Percentiles rank a stretch among this genome's conserved stretches.
These are phyloP conservation scores for Rhodotorula sphaerocarpa DNA, from an alignment of 768 basidiomycete species.

Conservation along the genomic window DNA sequence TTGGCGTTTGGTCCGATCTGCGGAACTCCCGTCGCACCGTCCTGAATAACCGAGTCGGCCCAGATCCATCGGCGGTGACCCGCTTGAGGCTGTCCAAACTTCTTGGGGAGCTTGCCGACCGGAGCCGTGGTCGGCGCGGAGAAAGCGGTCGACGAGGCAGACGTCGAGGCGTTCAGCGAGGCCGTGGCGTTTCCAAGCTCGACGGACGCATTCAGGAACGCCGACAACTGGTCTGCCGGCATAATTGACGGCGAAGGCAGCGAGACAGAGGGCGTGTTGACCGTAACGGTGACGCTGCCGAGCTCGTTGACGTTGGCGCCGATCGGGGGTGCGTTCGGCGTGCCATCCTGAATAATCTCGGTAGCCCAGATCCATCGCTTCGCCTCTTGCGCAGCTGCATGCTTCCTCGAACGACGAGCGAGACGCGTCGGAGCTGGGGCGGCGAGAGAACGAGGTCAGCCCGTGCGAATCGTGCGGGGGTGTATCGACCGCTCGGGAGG, in stretches of 20 bases:
- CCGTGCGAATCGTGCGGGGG: too few relatives aligned
- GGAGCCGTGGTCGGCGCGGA: neutral
- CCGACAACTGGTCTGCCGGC: neutral
- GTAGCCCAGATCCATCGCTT: conserved; percentile 25
- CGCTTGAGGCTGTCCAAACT: neutral
- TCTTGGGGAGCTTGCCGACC: neutral
- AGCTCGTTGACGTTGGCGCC: conserved; percentile 16
- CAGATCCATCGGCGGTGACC: conserved; percentile 24
- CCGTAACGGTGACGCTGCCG: neutral
- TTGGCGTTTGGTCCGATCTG: conserved; percentile 15
- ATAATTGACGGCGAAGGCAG: neutral
- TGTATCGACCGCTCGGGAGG: too few relatives aligned
- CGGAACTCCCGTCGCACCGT: conserved; percentile 7
- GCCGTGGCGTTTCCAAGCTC: neutral
- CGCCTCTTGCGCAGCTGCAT: conserved; percentile 8
- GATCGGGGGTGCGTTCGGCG: conserved; percentile 3
- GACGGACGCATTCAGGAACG: too few relatives aligned
- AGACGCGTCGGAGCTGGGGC: conserved; percentile 13
- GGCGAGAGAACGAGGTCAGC: too few relatives aligned
- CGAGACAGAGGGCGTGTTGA: neutral
- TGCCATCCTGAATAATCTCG: conserved; percentile 17
- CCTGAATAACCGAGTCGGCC: conserved; percentile 29
- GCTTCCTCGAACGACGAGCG: conserved; percentile 13
- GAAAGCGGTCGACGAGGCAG: neutral
- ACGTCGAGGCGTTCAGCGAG: neutral